Evolutionary conservation across 1,284 basidiomycete species (phyloP), one percentile per base, ranked within the genome.

Genomic region (Ustilago curta): DNA sequence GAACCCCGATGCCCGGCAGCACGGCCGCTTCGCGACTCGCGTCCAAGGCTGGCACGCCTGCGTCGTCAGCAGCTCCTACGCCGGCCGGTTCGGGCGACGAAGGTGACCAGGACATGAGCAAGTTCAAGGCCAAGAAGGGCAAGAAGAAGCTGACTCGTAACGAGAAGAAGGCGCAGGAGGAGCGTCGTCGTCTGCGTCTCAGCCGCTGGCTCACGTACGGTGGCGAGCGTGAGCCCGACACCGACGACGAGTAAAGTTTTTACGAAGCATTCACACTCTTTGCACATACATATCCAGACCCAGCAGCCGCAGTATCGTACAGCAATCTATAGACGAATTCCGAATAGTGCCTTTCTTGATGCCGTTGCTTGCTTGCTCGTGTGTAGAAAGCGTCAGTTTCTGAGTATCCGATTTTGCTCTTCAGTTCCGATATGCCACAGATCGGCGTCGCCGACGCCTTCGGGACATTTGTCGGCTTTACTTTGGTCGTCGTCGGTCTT

Each of bases 11-110:
- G 73, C 84, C 83, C 8, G 87, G 87, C 48, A 86, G 86, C 39
- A 85, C 88, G 27, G 83, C 82, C 19, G 77, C 84, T 35, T 85
- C 85, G 51, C 83, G 82, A 7, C 82, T 86, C 27, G 76, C 78
- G 9, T 81, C 81, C 55, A 80, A 81, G 51, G 81, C 81, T 27
- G 83, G 88, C 47, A 85, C 82, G 23, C 81, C 85, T n/a, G 63
- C 75, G 0, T 83, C 81, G 12, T 82, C 80, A 35, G 86, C 85
- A 6, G 83, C 84, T 0, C 83, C 84, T 43, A 86, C 86, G 19
- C 87, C 86, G 16, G 87, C 84, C 6, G 84, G 81, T 3, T 85
- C 84, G 14, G 88, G 85, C 58, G 87, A 86, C 58, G 86, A 87
- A 57, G 82, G 77, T 7, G 85, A 85, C 32, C 76, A 80, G 51